phyloP scores from a whole-genome alignment of 495 filamentous ascomycete species.

The Penicillium canariense region DNA sequence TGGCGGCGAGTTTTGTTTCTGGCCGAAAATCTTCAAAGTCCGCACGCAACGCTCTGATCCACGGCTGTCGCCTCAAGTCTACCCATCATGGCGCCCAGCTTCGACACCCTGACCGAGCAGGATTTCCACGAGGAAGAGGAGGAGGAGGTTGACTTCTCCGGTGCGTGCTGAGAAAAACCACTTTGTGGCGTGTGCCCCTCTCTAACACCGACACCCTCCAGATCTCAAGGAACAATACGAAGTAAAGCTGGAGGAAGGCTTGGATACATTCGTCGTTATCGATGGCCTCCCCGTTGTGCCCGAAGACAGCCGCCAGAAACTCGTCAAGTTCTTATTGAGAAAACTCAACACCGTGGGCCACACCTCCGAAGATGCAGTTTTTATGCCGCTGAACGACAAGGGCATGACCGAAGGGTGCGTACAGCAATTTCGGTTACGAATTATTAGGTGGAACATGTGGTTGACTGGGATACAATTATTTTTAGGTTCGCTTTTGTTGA shows the following conservation, averaged over 20 bases:
- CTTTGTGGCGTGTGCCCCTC: conserved; percentile 28
- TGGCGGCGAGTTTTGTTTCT: conserved; percentile 40
- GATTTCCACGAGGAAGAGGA: conserved; percentile 82
- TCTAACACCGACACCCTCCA: conserved; percentile 32
- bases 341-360: conserved; percentile 82
- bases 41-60: conserved; percentile 19
- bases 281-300: conserved; percentile 86
- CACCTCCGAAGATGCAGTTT: conserved; percentile 80
- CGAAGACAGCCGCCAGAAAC: conserved; percentile 80
- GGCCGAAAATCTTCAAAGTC: conserved; percentile 39
- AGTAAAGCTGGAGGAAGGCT: conserved; percentile 90
- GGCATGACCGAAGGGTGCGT: conserved; percentile 79
- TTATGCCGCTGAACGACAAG: conserved; percentile 86
- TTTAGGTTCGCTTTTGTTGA: conserved; percentile 90
- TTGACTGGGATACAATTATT: conserved; percentile 12
- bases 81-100: conserved; percentile 68
- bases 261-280: conserved; percentile 92
- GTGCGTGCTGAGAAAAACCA: conserved; percentile 36
- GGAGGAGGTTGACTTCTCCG: conserved; percentile 89
- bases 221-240: conserved; percentile 91
- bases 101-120: conserved; percentile 70
- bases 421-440: background rate
- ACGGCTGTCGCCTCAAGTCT: conserved; percentile 28
- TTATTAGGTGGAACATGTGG: background rate
- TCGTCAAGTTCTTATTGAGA: conserved; percentile 90